phyloP scores from a whole-genome alignment of 495 filamentous ascomycete species.

The Xylaria telfairii region DNA sequence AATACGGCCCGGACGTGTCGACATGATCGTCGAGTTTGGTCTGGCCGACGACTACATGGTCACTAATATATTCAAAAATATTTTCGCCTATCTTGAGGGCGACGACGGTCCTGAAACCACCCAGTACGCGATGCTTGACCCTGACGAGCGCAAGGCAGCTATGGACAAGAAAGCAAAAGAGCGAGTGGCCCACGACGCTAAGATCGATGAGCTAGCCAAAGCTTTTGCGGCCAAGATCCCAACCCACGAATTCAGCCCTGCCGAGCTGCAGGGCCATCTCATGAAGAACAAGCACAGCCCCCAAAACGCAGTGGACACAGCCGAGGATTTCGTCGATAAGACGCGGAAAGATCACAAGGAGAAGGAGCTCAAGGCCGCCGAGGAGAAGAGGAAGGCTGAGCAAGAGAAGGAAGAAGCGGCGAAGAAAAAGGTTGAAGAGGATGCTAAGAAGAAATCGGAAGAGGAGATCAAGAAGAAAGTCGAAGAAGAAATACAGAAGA shows the following conservation, averaged over 20 bases:
- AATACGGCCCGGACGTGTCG: conserved; percentile 77
- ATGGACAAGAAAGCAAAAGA: conserved; percentile 41
- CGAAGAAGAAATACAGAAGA: conserved; percentile 26
- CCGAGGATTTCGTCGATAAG: conserved; percentile 62
- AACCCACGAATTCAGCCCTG: conserved; percentile 68
- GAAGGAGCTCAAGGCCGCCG: conserved; percentile 55
- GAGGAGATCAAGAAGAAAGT: conserved; percentile 35
- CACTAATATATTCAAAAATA: conserved; percentile 53
- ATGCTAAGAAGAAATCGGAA: conserved; percentile 32
- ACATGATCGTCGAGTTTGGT: conserved; percentile 73
- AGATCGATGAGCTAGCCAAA: conserved; percentile 46
- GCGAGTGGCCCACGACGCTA: conserved; percentile 45
- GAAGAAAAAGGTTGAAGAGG: conserved; percentile 41
- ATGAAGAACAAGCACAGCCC: conserved; percentile 71
- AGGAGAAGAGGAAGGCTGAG: conserved; percentile 49
- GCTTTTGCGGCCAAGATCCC: conserved; percentile 70
- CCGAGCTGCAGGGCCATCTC: conserved; percentile 80
- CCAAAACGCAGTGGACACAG: conserved; percentile 62
- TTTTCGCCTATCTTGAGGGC: conserved; percentile 54
- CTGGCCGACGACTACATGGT: conserved; percentile 55
- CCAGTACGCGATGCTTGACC: conserved; percentile 20
- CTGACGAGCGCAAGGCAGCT: conserved; percentile 46
- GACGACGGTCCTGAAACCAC: conserved; percentile 39
- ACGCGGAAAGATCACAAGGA: conserved; percentile 64
- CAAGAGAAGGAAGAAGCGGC: conserved; percentile 42